Base-by-base conservation (phyloP, 1,284 basidiomycete species). In the Marasmius oreades region DNA sequence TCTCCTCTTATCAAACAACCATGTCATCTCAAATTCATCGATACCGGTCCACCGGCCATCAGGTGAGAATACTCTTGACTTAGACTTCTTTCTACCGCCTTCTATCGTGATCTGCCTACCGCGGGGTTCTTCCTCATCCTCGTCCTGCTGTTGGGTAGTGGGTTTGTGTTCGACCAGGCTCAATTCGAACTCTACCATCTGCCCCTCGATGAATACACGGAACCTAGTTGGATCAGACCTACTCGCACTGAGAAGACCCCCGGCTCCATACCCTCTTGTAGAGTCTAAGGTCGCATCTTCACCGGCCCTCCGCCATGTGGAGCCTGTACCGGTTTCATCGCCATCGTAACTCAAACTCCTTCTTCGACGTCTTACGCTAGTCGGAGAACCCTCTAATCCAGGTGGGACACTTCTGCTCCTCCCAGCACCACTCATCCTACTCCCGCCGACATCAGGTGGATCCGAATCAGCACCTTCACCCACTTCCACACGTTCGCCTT, bases 371-470 rank as follows among this genome's bases (percentile, higher is more conserved):
- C 61, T 50, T 24, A 51, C 52, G 36, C 64, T 66, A 34, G 63
- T 67, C 6, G 77, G 73, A 56, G 73, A 77, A 1, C 71, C 79
- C 23, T 78, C 73, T 18, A 81, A 60, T 34, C 73, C 74, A 3
- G 80, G 80, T 8, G 82, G 82, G n/a, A 85, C 81, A 58, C 83
- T 85, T 39, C 69, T 70, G 65, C 81, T 83, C 53, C 83, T 72
- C 8, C 61, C 39, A 31, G 28, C 28, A 47, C 54, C 44, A 7
- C 70, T 65, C 26, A 60, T 65, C 31, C 69, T 64, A 39, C 50
- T 56, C 34, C 63, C 59, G 46, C 66, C 61, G 50, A 59, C 60
- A 16, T 73, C 69, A 5, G 64, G 7, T 23, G 20, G 11, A 26
- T 8, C 20, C 20, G 42, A 16, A 33, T 28, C 52, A 5, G 33